Percentiles rank a stretch among this genome's conserved stretches.
Conservation (phyloP, 2,329 filamentous ascomycete species). For the Aspergillus fischeri region DNA sequence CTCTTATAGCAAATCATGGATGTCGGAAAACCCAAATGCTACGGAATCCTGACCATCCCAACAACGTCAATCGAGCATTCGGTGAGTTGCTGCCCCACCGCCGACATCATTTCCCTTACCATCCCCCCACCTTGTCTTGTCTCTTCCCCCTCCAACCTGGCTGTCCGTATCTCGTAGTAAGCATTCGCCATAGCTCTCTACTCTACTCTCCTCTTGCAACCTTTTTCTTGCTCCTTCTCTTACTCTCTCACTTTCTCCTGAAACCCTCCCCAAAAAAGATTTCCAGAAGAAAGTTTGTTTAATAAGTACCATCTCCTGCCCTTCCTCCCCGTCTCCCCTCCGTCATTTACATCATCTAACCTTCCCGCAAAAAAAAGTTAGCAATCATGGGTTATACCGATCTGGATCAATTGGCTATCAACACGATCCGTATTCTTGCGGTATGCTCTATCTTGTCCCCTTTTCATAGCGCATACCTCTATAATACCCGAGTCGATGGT, state of each 20-base stretch:
- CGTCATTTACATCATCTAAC: slow-evolving; percentile 5
- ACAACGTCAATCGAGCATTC: background rate
- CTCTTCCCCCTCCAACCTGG: slow-evolving; percentile 5
- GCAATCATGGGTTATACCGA: slow-evolving; percentile 82
- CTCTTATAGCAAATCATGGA: background rate
- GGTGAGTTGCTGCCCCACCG: slow-evolving; percentile 3
- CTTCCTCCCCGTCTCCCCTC: slow-evolving; percentile 3
- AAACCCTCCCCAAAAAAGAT: slow-evolving; percentile 8
- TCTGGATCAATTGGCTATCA: slow-evolving; percentile 85
- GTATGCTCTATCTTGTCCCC: slow-evolving; percentile 56
- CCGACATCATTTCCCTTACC: slow-evolving; percentile 2
- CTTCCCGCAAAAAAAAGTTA: slow-evolving; percentile 22
- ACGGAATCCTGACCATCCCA: background rate
- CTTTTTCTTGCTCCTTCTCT: slow-evolving; percentile 17
- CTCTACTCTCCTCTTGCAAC: slow-evolving; percentile 12
- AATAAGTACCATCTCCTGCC: slow-evolving; percentile 15
- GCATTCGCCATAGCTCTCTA: slow-evolving; percentile 9
- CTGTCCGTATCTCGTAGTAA: slow-evolving; percentile 4
- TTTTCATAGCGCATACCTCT: background rate
- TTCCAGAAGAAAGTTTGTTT: slow-evolving; percentile 3
- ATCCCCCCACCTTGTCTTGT: slow-evolving; percentile 1
- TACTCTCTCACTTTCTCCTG: slow-evolving; percentile 15
- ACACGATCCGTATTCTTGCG: slow-evolving; percentile 94
- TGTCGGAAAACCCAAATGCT: background rate
- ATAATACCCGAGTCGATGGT: background rate